A percentile compares a stretch with the other conserved stretches of the same genome.
phyloP scores from a whole-genome alignment of 1,284 basidiomycete genomes.

The Hymenochaete sp. region DNA sequence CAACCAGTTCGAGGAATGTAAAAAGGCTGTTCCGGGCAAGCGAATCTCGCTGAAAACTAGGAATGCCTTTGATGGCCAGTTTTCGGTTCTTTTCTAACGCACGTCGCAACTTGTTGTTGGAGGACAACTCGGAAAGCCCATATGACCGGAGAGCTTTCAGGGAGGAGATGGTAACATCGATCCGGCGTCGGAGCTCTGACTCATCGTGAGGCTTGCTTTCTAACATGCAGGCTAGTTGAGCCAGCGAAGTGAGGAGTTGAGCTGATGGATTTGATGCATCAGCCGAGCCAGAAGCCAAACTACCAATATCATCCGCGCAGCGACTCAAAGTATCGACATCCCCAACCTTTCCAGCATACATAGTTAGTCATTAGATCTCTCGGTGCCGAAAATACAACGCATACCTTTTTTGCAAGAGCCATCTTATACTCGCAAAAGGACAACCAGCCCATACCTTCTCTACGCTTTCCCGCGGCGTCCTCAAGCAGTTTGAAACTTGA shows the following conservation, averaged over 20 bases:
- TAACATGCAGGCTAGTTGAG: slow-evolving; percentile 2
- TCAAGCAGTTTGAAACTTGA: slow-evolving; percentile 35
- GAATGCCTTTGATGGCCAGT: slow-evolving; percentile 34
- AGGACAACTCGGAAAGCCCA: background rate
- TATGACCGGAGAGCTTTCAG: background rate
- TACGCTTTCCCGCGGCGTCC: slow-evolving; percentile 28
- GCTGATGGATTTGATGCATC: background rate
- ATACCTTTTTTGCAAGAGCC: slow-evolving; percentile 42
- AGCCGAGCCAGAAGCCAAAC: slow-evolving; percentile 18
- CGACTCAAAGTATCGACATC: slow-evolving; percentile 41
- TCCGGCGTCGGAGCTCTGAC: slow-evolving; percentile 8
- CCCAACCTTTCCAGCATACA: slow-evolving; percentile 32
- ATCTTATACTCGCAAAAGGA: slow-evolving; percentile 60
- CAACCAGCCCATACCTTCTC: slow-evolving; percentile 43
- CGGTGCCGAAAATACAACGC: background rate
- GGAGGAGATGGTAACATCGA: too few relatives aligned
- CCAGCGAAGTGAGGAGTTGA: slow-evolving; percentile 3
- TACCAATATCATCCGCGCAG: slow-evolving; percentile 37
- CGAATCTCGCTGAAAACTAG: background rate
- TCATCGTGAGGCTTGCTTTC: slow-evolving; percentile 7
- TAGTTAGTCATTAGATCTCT: background rate
- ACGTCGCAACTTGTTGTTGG: slow-evolving; percentile 36
- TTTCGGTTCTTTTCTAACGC: slow-evolving; percentile 53
- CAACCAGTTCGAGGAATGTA: slow-evolving; percentile 23
- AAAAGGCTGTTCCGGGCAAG: background rate